Conservation (phyloP, 2,329 filamentous ascomycete species). For the Colletotrichum siamense region DNA sequence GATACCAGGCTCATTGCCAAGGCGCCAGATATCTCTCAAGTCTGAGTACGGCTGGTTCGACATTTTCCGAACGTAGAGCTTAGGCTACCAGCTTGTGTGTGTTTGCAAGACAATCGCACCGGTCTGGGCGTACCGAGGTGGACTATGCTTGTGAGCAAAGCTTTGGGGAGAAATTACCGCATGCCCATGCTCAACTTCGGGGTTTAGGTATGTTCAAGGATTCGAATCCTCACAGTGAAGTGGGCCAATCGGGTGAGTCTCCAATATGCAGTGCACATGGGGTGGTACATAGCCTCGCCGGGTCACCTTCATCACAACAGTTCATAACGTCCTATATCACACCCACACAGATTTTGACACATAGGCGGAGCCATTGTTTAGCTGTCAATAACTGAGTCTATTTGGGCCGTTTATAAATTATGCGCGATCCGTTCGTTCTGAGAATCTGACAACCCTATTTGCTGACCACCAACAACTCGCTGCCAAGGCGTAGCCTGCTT, state of each 20-base stretch:
- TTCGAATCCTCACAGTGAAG: not conserved
- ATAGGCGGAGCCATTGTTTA: accelerated
- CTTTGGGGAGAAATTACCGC: not conserved
- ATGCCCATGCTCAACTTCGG: accelerated
- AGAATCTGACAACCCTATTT: accelerated
- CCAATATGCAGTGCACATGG: not conserved
- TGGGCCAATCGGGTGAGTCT: not conserved
- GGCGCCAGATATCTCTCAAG: not conserved
- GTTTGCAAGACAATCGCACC: too few species aligned
- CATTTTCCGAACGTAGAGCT: not conserved
- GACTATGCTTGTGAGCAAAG: not conserved
- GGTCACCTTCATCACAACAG: accelerated
- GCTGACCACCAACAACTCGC: not conserved
- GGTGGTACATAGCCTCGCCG: not conserved
- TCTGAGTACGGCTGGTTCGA: not conserved
- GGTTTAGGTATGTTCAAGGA: not conserved
- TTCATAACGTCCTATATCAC: not conserved
- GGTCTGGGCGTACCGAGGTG: not conserved
- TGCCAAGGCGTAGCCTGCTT: not conserved
- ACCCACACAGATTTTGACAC: not conserved
- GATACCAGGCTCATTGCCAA: not conserved
- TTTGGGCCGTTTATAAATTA: accelerated
- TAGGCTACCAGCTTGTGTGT: not conserved
- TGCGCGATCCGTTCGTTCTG: accelerated
- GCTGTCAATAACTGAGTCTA: not conserved